Conservation (phyloP, 768 basidiomycete species). For the Phylloporus sp. region DNA sequence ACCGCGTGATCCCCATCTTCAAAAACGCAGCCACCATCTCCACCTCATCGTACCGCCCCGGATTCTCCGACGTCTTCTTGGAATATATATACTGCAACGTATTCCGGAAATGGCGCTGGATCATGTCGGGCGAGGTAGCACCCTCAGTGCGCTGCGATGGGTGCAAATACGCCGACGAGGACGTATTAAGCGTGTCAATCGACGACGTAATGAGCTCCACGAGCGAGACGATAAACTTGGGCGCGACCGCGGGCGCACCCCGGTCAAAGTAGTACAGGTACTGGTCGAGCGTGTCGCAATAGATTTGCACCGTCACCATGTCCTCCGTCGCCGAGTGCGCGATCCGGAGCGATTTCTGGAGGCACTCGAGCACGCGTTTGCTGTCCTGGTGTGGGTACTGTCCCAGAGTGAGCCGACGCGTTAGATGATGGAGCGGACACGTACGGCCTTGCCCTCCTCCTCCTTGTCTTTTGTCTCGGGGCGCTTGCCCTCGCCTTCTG, state of each 20-base stretch:
- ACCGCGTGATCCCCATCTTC: conserved; percentile 81
- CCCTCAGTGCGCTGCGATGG: conserved; percentile 90
- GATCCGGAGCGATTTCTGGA: conserved; percentile 94
- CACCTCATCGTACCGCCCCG: conserved; percentile 74
- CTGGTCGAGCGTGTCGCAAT: conserved; percentile 93
- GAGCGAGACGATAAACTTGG: conserved; percentile 94
- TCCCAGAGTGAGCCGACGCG: no score
- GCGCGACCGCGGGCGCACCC: conserved; percentile 87
- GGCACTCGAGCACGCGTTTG: conserved; percentile 94
- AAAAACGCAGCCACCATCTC: conserved; percentile 83
- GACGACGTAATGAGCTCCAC: conserved; percentile 94
- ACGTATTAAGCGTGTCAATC: conserved; percentile 80
- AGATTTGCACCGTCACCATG: conserved; percentile 92
- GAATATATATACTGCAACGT: conserved; percentile 79
- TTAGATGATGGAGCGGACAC: not conserved
- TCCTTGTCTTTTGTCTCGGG: conserved; percentile 29
- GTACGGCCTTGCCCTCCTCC: conserved; percentile 52
- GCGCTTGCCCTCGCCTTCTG: conserved; percentile 23
- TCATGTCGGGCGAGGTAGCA: conserved; percentile 91
- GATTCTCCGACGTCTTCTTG: conserved; percentile 49
- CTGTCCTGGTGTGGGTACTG: conserved; percentile 90
- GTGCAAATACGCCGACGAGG: conserved; percentile 69
- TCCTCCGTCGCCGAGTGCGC: conserved; percentile 97
- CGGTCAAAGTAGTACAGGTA: conserved; percentile 96
- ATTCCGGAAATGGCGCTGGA: conserved; percentile 89